Evolutionary conservation across 2,329 filamentous ascomycete genomes (phyloP).

Genomic region (Triangularia setosa): DNA sequence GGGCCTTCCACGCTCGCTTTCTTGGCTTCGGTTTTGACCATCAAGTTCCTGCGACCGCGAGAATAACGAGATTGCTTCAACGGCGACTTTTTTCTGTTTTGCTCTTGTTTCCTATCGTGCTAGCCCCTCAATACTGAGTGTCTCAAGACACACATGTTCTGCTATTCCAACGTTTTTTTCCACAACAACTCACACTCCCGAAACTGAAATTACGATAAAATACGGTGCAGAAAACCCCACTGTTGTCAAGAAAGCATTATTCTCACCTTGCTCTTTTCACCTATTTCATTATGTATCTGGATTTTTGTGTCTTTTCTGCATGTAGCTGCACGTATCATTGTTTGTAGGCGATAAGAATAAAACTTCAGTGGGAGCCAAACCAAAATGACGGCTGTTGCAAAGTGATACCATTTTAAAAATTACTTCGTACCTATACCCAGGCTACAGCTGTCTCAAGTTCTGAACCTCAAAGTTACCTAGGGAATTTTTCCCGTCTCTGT

Average conservation of each 20-base stretch:
- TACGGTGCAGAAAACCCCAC: not conserved
- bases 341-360: not conserved
- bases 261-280: not conserved
- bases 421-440: too few species aligned
- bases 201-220: not conserved
- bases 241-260: not conserved
- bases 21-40: not conserved
- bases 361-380: not conserved
- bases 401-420: not conserved
- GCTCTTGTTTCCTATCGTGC: not conserved
- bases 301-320: not conserved
- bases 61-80: not conserved
- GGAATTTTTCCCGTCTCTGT: too few species aligned
- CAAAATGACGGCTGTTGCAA: not conserved
- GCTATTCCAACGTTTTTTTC: not conserved
- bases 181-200: not conserved
- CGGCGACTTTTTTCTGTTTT: not conserved
- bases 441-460: too few species aligned
- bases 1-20: not conserved
- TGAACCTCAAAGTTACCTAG: too few species aligned
- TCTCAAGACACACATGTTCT: too few species aligned
- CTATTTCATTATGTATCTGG: not conserved
- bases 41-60: not conserved
- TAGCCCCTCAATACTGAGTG: not conserved
- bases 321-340: not conserved